These are phyloP conservation scores for Paxillus ammoniavirescens DNA, from an alignment of 768 basidiomycete genomes.

Conservation along the genomic window DNA sequence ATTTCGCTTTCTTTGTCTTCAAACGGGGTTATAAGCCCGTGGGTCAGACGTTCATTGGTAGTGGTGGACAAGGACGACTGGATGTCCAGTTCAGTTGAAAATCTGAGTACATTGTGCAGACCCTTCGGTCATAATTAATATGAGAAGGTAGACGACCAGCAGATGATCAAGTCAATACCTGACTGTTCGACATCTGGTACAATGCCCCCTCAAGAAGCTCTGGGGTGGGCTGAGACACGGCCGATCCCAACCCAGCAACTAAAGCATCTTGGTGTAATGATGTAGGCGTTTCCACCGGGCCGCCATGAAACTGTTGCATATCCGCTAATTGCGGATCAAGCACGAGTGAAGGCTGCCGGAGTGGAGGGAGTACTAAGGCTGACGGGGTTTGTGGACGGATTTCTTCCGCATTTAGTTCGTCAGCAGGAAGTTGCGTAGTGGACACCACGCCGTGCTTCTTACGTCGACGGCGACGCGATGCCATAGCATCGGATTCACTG, in stretches of 20 bases:
- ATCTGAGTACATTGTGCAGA: constrained; percentile 4
- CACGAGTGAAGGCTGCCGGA: constrained; percentile 10
- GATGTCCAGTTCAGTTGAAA: constrained; percentile 5
- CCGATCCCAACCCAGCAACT: constrained; percentile 6
- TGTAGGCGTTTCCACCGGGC: background rate
- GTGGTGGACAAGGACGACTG: background rate
- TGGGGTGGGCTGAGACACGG: constrained; percentile 8
- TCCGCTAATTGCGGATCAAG: constrained; percentile 27
- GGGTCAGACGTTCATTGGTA: background rate
- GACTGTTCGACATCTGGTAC: constrained; percentile 21
- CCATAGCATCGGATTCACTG: constrained; percentile 23
- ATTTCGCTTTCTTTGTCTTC: constrained; percentile 12
- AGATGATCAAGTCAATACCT: constrained; percentile 30
- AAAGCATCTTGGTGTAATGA: constrained; percentile 1
- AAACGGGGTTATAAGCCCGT: constrained; percentile 10
- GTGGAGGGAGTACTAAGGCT: constrained; percentile 1
- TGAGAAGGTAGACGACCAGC: constrained; percentile 22
- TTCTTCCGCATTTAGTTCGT: constrained; percentile 3
- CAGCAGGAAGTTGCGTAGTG: constrained; percentile 1
- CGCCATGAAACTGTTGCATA: constrained; percentile 14
- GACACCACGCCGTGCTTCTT: constrained; percentile 8
- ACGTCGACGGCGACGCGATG: constrained; percentile 25
- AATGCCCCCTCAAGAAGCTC: constrained; percentile 7
- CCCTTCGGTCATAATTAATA: constrained; percentile 23
- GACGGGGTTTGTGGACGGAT: background rate